These are phyloP conservation scores for Leptodontidium sp. DNA, from an alignment of 2,329 filamentous ascomycete genomes.

Conservation along the genomic window DNA sequence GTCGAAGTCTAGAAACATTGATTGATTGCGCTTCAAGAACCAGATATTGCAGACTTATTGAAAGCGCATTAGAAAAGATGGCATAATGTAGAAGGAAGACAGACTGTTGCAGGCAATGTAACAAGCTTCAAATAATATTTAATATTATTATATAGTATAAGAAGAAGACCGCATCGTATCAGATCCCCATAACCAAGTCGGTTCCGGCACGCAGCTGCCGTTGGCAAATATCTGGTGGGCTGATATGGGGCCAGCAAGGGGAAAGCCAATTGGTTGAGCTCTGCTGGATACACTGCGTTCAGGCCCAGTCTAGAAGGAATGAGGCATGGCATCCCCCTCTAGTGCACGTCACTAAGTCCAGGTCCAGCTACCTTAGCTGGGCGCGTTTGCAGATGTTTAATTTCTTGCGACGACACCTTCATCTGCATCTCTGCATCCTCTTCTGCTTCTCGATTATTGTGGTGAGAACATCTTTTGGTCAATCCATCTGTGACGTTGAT, in stretches of 20 bases:
- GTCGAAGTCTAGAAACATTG: not conserved
- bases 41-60: no score
- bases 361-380: constrained; percentile 7
- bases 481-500: not conserved
- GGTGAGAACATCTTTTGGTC: not conserved
- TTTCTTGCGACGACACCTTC: constrained; percentile 5
- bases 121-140: no score
- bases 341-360: constrained; percentile 14
- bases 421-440: no score
- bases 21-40: no score
- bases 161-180: not conserved
- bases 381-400: constrained; percentile 9
- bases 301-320: constrained; percentile 1
- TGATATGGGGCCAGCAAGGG: not conserved
- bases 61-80: no score
- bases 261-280: not conserved
- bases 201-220: constrained; percentile 18
- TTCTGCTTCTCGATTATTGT: no score
- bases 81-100: no score
- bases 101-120: no score
- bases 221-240: not conserved
- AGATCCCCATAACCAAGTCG: constrained; percentile 12
- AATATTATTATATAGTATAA: not conserved
- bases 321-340: not conserved
- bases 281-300: not conserved